Base-by-base conservation (phyloP, 2,329 filamentous ascomycete genomes). In the Diaporthe ilicicola region DNA sequence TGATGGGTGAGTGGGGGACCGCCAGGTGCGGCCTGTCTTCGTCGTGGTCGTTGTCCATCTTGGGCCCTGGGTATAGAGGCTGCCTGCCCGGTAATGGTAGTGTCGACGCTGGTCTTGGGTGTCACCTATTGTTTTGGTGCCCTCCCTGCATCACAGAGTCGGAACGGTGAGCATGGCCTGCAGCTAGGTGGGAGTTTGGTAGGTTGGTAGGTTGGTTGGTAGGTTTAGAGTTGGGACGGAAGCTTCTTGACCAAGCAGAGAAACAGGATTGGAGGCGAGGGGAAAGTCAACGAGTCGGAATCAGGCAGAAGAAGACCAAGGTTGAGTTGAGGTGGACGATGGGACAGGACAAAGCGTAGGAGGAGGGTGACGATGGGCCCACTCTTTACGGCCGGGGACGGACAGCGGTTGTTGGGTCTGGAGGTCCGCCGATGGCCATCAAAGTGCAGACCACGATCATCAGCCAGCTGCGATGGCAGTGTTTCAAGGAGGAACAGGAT, bases 1-100 rank as follows among this genome's bases (percentile, higher is more conserved):
- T 61, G 6, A 73, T 48, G 50, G 71, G 71, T 22, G 71, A 73
- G 56, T 64, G 69, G 19, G 69, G 69, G 1, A 69, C 62, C 2
- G 48, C 24, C 8, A 72, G 46, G 12, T 64, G 64, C 24, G 39
- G 29, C 37, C 65, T 59, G n/a, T 73, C 71, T 4, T 73, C 71
- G 24, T 51, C 48, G 9, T 69, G 67, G 29, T 70, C 67, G 15
- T 70, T 22, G 7, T 68, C 69, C 69, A 71, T 71, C 6, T 50
- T 68, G 64, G 29, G 64, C 27, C 1, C 8, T 34, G 44, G 5
- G 1, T 4, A 12, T 5, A 13, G 44, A 50, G 19, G 13, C 29
- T 64, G 2, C 37, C 42, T 29, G 8, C 44, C 29, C 46, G 42
- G 2, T 48, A 50, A 34, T 9, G 37, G 37, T 39, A 39, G 13